Base-by-base conservation (phyloP, 2,329 filamentous ascomycete species). In the Nigrospora sphaerica region DNA sequence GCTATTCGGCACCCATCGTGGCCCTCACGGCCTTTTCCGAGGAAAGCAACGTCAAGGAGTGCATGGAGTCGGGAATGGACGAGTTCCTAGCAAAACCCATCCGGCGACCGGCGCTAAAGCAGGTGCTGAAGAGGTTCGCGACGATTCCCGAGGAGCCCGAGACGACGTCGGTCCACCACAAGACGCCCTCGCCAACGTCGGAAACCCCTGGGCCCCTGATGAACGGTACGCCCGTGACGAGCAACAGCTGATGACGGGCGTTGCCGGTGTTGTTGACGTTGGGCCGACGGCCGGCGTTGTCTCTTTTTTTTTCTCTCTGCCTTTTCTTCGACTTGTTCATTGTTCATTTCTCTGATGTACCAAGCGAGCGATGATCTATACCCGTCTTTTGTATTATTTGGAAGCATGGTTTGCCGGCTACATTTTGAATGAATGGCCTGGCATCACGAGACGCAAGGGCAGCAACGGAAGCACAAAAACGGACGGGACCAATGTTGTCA, bases 11-110 rank as follows among this genome's bases (percentile, higher is more conserved):
- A 2, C 91, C 91, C 0, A 95, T 96, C 50, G 89, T 96, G 13
- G 91, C 91, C 0, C 69, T 96, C 39, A 95, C 90, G 12, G 91
- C 91, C 3, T 95, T 95, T 58, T 83, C 88, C 0, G 90, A 95
- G 60, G 90, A 95, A 62, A 89, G 83, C 65, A 95, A 95, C 57
- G 81, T 91, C 39, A 86, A 84, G 64, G 86, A 91, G 61, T 88
- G 87, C 63, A 85, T 93, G 63, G 88, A 92, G 49, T 89, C 84
- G 2, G 91, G 91, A 46, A 95, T 95, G 90, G 81, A 95, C 59
- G 89, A 90, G 69, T 95, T 95, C 64, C 72, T 95, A 16, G 74
- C 75, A 58, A 85, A 85, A 56, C 81, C 81, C 0, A 95, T 95
- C 52, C 78, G 87, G 42, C 73, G 90, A n/a, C 88, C 87, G 1